phyloP scores from a whole-genome alignment of 768 basidiomycete genomes.

The Amanita jacksonii region DNA sequence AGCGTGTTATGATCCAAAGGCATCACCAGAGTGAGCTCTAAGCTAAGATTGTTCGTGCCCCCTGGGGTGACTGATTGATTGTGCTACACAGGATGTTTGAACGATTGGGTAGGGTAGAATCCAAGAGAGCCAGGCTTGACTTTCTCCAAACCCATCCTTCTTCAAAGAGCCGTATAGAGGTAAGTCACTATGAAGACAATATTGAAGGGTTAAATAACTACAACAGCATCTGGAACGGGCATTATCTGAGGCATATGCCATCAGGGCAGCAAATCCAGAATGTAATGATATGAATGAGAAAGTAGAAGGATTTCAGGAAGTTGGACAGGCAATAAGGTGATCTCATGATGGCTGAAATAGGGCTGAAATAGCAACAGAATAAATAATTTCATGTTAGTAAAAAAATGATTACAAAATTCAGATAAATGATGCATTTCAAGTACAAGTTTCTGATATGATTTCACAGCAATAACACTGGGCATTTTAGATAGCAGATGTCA shows the following conservation, averaged over 20 bases:
- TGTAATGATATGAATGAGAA: constrained; percentile 36
- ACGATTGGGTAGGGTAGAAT: constrained; percentile 53
- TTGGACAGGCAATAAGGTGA: constrained; percentile 4
- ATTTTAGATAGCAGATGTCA: no score
- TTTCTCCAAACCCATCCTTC: constrained; percentile 82
- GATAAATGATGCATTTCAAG: no score
- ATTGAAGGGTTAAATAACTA: not conserved
- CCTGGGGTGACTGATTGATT: not conserved
- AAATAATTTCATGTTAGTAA: no score
- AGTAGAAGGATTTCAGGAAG: constrained; percentile 23
- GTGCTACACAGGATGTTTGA: constrained; percentile 68
- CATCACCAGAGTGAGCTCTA: constrained; percentile 66
- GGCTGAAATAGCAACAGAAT: no score
- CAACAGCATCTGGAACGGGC: constrained; percentile 40
- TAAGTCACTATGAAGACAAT: constrained; percentile 20
- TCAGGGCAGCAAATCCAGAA: constrained; percentile 45
- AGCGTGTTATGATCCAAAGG: constrained; percentile 82
- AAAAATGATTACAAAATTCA: no score
- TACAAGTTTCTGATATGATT: no score
- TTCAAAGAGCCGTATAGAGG: constrained; percentile 62
- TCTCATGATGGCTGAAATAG: no score
- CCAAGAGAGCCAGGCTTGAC: constrained; percentile 25
- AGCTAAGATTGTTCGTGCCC: constrained; percentile 1
- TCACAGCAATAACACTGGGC: no score
- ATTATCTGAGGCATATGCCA: constrained; percentile 48